phyloP scores from a whole-genome alignment of 1,284 basidiomycete species.

The Calocybe gambosa region DNA sequence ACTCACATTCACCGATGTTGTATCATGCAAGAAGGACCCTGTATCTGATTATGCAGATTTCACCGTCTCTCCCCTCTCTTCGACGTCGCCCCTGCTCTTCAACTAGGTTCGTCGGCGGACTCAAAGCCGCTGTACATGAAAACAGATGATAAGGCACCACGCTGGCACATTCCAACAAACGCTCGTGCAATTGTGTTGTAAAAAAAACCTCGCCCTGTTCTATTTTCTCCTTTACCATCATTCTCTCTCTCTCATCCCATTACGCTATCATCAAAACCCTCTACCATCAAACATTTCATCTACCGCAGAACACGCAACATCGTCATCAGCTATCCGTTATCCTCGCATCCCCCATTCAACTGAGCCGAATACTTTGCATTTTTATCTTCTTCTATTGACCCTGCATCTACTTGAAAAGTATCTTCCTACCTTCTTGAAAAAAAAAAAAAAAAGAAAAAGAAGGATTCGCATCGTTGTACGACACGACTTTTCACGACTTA shows the following conservation, averaged over 20 bases:
- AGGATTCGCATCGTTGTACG: slow-evolving; percentile 26
- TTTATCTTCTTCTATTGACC: slow-evolving; percentile 12
- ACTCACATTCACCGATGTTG: slow-evolving; percentile 30
- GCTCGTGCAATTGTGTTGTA: slow-evolving; percentile 4
- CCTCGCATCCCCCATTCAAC: slow-evolving; percentile 7
- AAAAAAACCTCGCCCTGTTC: slow-evolving; percentile 5
- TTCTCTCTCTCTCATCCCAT: neutral
- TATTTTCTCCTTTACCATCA: slow-evolving; percentile 1
- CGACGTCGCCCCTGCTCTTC: slow-evolving; percentile 38
- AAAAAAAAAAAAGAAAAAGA: neutral
- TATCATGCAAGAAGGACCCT: slow-evolving; percentile 26
- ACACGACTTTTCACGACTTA: slow-evolving; percentile 24
- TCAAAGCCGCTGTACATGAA: neutral
- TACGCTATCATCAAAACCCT: slow-evolving; percentile 5
- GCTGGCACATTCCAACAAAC: neutral
- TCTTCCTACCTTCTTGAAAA: neutral
- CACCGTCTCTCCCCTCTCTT: slow-evolving; percentile 43
- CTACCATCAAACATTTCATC: slow-evolving; percentile 9
- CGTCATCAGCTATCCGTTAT: slow-evolving; percentile 4
- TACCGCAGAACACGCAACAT: neutral
- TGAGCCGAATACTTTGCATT: neutral
- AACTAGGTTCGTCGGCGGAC: slow-evolving; percentile 26
- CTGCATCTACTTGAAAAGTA: neutral
- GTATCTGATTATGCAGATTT: slow-evolving; percentile 41
- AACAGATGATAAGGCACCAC: neutral